Conservation (phyloP, 1,284 basidiomycete species). For the Tilletia caries region DNA sequence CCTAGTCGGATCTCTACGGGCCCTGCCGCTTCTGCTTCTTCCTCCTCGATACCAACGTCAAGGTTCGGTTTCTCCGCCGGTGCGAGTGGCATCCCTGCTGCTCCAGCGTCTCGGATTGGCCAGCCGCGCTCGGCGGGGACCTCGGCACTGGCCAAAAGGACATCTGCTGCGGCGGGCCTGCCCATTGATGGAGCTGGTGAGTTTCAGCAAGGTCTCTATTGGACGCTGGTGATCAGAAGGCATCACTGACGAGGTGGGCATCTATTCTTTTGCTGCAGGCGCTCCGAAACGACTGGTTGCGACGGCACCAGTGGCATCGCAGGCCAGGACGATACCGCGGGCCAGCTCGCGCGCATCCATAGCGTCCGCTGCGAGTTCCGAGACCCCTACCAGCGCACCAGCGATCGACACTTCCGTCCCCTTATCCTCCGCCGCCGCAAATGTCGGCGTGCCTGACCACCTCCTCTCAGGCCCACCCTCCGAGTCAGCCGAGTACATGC, state of each 20-base stretch:
- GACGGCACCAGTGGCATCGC: too few species aligned
- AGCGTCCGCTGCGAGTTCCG: background rate
- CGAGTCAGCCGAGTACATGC: conserved; percentile 12
- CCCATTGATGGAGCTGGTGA: background rate
- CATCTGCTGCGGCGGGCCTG: background rate
- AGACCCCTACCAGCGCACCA: background rate
- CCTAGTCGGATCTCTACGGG: background rate
- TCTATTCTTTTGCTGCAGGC: too few species aligned
- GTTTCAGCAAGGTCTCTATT: too few species aligned
- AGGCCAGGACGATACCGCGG: background rate
- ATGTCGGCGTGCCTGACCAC: background rate
- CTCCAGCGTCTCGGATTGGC: too few species aligned
- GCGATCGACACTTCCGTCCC: background rate
- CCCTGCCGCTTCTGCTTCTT: too few species aligned
- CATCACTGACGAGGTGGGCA: too few species aligned
- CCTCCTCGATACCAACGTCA: background rate
- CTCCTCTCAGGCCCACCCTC: conserved; percentile 11
- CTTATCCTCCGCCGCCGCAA: background rate
- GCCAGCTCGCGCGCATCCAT: conserved; percentile 2
- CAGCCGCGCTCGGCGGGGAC: background rate
- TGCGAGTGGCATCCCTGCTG: background rate
- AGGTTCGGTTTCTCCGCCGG: background rate
- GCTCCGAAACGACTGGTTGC: too few species aligned
- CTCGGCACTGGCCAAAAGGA: background rate
- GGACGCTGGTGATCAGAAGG: too few species aligned